These are phyloP conservation scores for Phaeophleospora eucalypticola DNA, from an alignment of 2,329 filamentous ascomycete species.

Conservation along the genomic window DNA sequence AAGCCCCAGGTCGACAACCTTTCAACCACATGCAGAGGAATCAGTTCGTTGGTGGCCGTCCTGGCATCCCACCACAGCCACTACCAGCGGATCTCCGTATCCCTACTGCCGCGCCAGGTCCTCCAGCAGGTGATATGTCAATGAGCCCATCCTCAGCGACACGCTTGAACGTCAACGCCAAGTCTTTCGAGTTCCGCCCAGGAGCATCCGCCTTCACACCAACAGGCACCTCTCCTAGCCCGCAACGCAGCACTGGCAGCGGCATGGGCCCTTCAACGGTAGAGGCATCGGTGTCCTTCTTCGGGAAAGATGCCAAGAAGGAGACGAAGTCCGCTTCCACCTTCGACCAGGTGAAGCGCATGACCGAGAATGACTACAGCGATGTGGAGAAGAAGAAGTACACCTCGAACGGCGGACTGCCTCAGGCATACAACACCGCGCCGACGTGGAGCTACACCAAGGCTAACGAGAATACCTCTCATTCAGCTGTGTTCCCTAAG, in stretches of 20 bases:
- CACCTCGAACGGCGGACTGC: conserved; percentile 75
- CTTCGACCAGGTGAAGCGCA: conserved; percentile 62
- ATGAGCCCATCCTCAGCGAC: conserved; percentile 54
- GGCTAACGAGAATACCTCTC: conserved; percentile 71
- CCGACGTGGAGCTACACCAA: conserved; percentile 76
- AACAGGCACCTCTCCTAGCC: conserved; percentile 67
- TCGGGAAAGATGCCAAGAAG: conserved; percentile 41
- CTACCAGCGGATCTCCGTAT: conserved; percentile 63
- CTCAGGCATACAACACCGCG: conserved; percentile 75
- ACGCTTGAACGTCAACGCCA: conserved; percentile 58
- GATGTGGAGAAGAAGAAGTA: conserved; percentile 56
- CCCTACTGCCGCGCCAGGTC: conserved; percentile 46
- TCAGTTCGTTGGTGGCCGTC: conserved; percentile 2
- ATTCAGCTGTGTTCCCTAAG: conserved; percentile 74
- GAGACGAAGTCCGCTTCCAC: conserved; percentile 57
- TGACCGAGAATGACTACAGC: conserved; percentile 57
- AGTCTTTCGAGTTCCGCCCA: conserved; percentile 82
- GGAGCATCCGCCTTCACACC: conserved; percentile 79
- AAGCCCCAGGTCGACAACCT: conserved; percentile 17
- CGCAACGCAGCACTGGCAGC: conserved; percentile 40
- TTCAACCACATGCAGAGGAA: conserved; percentile 17
- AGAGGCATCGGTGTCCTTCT: conserved; percentile 23
- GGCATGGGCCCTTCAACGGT: conserved; percentile 21
- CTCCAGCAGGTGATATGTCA: conserved; percentile 9
- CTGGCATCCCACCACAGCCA: conserved; percentile 34